phyloP scores from a whole-genome alignment of 2,329 filamentous ascomycete species.

The Fusarium penzigii region DNA sequence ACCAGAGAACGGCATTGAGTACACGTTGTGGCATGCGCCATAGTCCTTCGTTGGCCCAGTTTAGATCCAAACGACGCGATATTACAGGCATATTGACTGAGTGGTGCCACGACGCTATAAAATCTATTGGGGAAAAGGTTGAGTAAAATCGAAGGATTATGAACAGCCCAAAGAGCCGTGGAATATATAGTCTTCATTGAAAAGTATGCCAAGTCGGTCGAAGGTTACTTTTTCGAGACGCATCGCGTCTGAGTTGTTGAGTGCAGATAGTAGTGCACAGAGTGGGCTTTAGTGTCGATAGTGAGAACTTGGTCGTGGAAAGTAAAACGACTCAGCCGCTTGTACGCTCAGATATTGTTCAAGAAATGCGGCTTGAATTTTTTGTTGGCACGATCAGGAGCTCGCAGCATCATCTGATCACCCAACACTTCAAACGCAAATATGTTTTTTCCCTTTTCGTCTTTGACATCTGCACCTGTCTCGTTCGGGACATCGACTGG shows the following conservation, averaged over 20 bases:
- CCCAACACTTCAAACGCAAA: slow-evolving; percentile 86
- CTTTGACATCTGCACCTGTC: slow-evolving; percentile 16
- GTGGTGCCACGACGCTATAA: too few species aligned
- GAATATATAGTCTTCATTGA: too few species aligned
- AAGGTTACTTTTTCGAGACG: not conserved
- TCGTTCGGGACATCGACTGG: slow-evolving; percentile 38
- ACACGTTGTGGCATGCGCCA: not conserved
- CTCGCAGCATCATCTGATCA: slow-evolving; percentile 80
- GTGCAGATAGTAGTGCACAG: not conserved
- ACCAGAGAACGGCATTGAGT: not conserved
- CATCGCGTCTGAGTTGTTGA: not conserved
- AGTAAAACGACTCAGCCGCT: not conserved
- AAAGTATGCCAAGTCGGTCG: too few species aligned
- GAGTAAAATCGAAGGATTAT: too few species aligned
- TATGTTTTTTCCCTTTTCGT: slow-evolving; percentile 21
- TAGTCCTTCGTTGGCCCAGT: not conserved
- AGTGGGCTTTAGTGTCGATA: too few species aligned
- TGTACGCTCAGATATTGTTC: slow-evolving; percentile 62
- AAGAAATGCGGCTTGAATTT: slow-evolving; percentile 90
- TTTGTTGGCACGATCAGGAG: slow-evolving; percentile 82
- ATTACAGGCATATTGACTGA: too few species aligned
- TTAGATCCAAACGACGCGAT: not conserved
- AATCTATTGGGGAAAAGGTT: too few species aligned
- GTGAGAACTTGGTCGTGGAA: not conserved
- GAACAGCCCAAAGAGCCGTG: too few species aligned